Conservation (phyloP, 2,329 filamentous ascomycete species). For the Penicillium sp. region DNA sequence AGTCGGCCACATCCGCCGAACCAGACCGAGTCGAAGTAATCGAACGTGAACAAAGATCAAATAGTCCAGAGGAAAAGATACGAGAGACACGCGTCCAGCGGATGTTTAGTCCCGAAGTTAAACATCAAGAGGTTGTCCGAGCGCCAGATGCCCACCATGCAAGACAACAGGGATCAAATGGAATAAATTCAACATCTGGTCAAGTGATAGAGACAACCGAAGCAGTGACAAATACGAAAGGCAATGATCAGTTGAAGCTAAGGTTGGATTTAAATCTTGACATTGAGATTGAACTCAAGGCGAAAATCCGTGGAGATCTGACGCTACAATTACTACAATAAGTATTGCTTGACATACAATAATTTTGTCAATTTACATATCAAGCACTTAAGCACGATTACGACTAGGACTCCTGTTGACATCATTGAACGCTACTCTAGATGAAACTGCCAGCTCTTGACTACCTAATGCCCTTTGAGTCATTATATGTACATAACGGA, state of each 20-base stretch:
- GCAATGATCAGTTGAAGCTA: constrained; percentile 5
- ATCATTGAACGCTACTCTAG: too few species aligned
- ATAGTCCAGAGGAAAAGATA: not conserved
- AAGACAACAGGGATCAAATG: not conserved
- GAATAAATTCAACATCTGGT: not conserved
- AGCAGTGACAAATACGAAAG: not conserved
- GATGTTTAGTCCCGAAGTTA: not conserved
- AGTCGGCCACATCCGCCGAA: not conserved
- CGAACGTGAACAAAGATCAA: not conserved
- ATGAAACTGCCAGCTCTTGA: too few species aligned
- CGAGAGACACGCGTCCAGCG: not conserved
- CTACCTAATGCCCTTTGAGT: too few species aligned
- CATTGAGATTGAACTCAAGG: constrained; percentile 9
- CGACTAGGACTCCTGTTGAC: too few species aligned
- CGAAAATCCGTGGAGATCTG: constrained; percentile 9
- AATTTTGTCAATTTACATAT: not conserved
- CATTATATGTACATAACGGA: too few species aligned
- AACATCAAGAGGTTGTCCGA: not conserved
- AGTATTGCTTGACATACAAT: not conserved
- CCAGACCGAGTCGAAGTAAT: not conserved
- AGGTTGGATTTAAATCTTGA: constrained; percentile 12
- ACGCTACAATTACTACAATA: constrained; percentile 6
- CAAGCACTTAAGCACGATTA: too few species aligned
- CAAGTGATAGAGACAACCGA: not conserved
- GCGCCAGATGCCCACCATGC: not conserved